phyloP scores from a whole-genome alignment of 306 rosid genomes.

The Datisca glomerata region DNA sequence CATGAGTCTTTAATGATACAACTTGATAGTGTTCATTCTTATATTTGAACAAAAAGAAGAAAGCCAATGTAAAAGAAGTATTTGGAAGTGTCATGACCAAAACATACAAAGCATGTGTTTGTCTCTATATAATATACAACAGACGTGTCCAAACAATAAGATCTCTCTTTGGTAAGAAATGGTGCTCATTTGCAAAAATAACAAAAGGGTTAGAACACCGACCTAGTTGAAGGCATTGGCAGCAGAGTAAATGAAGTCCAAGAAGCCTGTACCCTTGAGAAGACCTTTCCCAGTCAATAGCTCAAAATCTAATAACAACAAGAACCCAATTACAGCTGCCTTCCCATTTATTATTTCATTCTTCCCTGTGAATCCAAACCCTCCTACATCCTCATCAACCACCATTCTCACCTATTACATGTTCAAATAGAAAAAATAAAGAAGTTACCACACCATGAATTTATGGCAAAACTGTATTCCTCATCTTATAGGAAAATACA shows the following conservation, averaged over 20 bases:
- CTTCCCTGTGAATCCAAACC: constrained; percentile 63
- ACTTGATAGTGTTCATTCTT: no score
- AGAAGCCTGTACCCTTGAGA: constrained; percentile 89
- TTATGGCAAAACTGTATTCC: no score
- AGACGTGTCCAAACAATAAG: no score
- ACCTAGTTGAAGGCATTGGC: constrained; percentile 56
- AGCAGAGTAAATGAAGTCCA: constrained; percentile 66
- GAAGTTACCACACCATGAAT: no score
- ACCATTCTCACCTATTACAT: constrained; percentile 65
- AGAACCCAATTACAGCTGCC: constrained; percentile 82
- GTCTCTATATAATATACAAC: no score
- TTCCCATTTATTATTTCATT: constrained; percentile 85
- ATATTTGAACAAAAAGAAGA: no score
- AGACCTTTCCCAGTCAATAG: constrained; percentile 92
- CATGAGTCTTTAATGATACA: no score
- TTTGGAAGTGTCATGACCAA: no score
- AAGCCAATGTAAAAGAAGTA: no score
- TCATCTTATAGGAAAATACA: no score
- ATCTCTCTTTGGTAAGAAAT: not conserved
- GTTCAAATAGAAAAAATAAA: no score
- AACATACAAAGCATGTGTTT: no score
- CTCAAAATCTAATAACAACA: constrained; percentile 80
- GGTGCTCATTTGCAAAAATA: not conserved
- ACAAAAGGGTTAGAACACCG: not conserved
- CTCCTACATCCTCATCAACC: constrained; percentile 51